These are phyloP conservation scores for Elasticomyces elasticus DNA, from an alignment of 495 filamentous ascomycete genomes.

Conservation along the genomic window DNA sequence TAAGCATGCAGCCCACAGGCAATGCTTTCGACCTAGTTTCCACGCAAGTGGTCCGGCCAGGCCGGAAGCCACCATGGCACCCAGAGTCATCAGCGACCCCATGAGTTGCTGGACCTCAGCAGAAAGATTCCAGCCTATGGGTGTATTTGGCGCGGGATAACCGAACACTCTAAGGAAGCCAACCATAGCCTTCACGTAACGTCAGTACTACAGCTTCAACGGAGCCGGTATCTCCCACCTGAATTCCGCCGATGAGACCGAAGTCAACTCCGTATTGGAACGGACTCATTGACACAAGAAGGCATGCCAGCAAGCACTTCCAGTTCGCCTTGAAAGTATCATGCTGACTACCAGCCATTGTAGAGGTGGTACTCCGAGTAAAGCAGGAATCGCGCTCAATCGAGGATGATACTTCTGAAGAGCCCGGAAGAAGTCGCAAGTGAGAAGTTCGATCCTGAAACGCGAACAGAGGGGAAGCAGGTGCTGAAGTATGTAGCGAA, in stretches of 20 bases:
- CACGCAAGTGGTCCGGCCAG: conserved; percentile 34
- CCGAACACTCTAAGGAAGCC: conserved; percentile 43
- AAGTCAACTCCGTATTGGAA: conserved; percentile 59
- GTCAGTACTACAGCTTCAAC: no score
- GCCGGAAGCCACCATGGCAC: conserved; percentile 6
- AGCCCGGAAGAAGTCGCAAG: no score
- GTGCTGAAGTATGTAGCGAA: neutral
- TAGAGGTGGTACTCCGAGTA: neutral
- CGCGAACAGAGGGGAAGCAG: no score
- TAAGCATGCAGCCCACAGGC: conserved; percentile 42
- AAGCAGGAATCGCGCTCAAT: no score
- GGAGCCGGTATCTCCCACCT: no score
- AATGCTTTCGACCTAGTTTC: conserved; percentile 38
- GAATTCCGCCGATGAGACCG: conserved; percentile 49
- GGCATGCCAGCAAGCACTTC: conserved; percentile 36
- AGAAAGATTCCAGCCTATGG: conserved; percentile 21
- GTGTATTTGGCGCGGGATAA: conserved; percentile 30
- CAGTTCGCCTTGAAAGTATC: conserved; percentile 19
- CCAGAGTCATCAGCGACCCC: conserved; percentile 30
- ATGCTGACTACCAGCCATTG: conserved; percentile 1
- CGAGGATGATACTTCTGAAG: no score
- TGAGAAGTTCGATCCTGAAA: no score
- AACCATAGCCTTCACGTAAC: no score
- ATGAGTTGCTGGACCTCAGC: conserved; percentile 44
- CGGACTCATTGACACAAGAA: conserved; percentile 41